These are phyloP conservation scores for Hanseniaspora vineae DNA, from an alignment of 805 yeast genomes.

Conservation along the genomic window DNA sequence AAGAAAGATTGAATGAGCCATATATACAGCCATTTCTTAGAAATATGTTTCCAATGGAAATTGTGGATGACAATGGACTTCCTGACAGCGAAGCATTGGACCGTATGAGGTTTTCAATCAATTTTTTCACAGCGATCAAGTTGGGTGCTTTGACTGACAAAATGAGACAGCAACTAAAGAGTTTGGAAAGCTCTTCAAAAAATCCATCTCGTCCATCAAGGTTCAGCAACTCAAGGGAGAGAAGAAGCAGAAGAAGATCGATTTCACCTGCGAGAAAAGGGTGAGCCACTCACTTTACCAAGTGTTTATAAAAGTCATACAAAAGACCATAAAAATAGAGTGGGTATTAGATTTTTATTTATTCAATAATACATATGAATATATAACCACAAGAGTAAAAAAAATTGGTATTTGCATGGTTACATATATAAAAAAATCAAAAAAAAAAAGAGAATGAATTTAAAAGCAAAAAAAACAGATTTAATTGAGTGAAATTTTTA, in stretches of 20 bases:
- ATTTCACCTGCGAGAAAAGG: slow-evolving; percentile 11
- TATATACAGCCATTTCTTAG: slow-evolving; percentile 33
- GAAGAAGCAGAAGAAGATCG: slow-evolving; percentile 12
- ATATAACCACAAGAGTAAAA: too few relatives aligned
- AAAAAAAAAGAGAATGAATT: too few relatives aligned
- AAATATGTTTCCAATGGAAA: slow-evolving; percentile 53
- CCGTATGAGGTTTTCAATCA: slow-evolving; percentile 63
- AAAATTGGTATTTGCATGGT: too few relatives aligned
- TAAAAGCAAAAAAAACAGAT: not conserved
- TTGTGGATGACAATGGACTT: slow-evolving; percentile 9
- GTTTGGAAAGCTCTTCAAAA: not conserved
- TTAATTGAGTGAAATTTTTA: too few relatives aligned
- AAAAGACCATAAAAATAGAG: slow-evolving; percentile 1
- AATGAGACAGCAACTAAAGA: slow-evolving; percentile 40
- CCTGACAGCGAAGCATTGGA: not conserved
- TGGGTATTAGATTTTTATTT: slow-evolving; percentile 3
- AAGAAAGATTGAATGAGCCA: slow-evolving; percentile 34
- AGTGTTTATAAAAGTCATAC: not conserved
- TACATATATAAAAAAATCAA: too few relatives aligned
- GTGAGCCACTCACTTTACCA: too few relatives aligned
- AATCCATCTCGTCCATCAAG: not conserved
- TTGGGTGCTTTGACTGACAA: slow-evolving; percentile 71
- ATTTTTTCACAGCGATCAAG: slow-evolving; percentile 87
- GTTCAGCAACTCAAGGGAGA: slow-evolving; percentile 9
- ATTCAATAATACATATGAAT: not conserved